Evolutionary conservation across 148 eudicot species (phyloP).

Genomic region (Simmondsia chinensis): DNA sequence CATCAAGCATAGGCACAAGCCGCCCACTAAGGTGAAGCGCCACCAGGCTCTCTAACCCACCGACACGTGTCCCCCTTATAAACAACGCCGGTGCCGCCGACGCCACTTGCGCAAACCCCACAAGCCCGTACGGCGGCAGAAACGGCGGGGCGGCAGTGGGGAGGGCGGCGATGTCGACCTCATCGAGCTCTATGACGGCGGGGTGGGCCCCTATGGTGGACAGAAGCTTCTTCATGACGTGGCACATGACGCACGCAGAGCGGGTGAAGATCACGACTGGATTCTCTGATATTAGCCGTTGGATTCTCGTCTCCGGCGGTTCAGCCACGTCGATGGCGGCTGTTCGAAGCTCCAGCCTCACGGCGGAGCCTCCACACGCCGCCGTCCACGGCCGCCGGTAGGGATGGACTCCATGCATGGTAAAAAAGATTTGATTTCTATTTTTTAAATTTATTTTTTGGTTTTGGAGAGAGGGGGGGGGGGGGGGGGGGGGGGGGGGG

Average conservation of each 20-base stretch:
- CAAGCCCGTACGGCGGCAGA: too few species aligned
- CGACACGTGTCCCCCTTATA: slow-evolving; percentile 64
- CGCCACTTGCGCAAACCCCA: too few species aligned
- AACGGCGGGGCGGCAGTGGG: slow-evolving; percentile 2
- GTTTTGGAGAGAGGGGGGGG: too few species aligned
- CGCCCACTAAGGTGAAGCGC: slow-evolving; percentile 60
- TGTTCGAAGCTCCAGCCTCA: slow-evolving; percentile 63
- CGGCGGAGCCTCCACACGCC: too few species aligned
- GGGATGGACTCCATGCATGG: too few species aligned
- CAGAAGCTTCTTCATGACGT: slow-evolving; percentile 74
- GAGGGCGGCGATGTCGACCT: slow-evolving; percentile 63
- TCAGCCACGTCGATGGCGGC: slow-evolving; percentile 65
- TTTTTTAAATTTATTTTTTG: too few species aligned
- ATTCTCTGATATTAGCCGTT: slow-evolving; percentile 62
- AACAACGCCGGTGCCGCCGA: slow-evolving; percentile 56
- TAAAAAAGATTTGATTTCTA: too few species aligned
- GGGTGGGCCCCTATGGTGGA: slow-evolving; percentile 77
- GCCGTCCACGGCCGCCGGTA: too few species aligned
- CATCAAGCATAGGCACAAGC: slow-evolving; percentile 61
- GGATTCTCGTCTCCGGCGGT: slow-evolving; percentile 64
- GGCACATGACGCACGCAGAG: slow-evolving; percentile 85
- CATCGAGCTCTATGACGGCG: slow-evolving; percentile 72
- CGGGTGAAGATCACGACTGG: slow-evolving; percentile 85
- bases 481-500: too few species aligned
- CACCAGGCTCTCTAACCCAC: slow-evolving; percentile 71